Percentiles rank a stretch among this genome's conserved stretches.
Conservation (phyloP, 208 protist genomes). For the Lotmaria passim region DNA sequence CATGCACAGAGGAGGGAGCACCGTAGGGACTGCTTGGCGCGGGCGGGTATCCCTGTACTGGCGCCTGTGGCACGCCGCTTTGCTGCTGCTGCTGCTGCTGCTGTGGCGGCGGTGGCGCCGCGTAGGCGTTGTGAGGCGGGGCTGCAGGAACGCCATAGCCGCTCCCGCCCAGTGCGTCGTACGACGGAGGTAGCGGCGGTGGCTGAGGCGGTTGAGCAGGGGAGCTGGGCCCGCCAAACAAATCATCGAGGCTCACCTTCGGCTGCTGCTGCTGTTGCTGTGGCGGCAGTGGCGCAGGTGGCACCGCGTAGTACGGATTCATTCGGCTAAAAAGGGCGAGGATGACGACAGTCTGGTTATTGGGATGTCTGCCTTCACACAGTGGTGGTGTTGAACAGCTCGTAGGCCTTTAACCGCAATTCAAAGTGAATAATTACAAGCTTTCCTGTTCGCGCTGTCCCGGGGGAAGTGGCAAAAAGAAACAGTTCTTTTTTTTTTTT, state of each 20-base stretch:
- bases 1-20: not conserved
- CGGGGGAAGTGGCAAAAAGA: no score
- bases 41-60: not conserved
- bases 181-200: slow-evolving; percentile 35
- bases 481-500: no score
- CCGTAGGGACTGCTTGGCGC: no score
- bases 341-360: no score
- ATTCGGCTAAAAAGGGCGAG: slow-evolving; percentile 24
- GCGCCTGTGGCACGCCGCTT: not conserved
- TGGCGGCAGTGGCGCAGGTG: slow-evolving; percentile 13
- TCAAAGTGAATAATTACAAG: no score
- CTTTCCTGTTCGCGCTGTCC: no score
- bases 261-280: slow-evolving; percentile 19
- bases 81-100: slow-evolving; percentile 12
- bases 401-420: no score
- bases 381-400: no score
- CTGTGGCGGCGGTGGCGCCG: slow-evolving; percentile 10
- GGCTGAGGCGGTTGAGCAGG: slow-evolving; percentile 27
- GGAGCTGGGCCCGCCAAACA: slow-evolving; percentile 58
- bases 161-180: slow-evolving; percentile 15
- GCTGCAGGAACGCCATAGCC: slow-evolving; percentile 21
- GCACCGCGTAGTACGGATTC: slow-evolving; percentile 29
- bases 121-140: slow-evolving; percentile 7
- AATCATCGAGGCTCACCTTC: slow-evolving; percentile 64
- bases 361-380: no score